Percentiles rank a stretch among this genome's conserved stretches.
phyloP scores from a whole-genome alignment of 371 early-diverging fungal species.

The Chytridium lagenaria region DNA sequence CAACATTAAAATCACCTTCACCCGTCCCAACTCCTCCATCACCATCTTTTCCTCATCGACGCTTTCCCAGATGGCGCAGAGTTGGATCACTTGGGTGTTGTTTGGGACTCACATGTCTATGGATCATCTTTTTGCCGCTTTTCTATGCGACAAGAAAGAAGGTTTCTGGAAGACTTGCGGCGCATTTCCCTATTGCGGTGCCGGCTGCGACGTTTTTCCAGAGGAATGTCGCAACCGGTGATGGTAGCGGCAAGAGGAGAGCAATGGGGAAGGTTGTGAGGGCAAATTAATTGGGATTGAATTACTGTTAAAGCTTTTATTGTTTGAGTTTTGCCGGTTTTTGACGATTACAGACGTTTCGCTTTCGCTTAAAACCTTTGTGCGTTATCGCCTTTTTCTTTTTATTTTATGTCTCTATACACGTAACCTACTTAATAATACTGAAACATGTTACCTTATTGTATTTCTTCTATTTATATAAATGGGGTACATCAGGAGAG shows the following conservation, averaged over 20 bases:
- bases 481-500: no score
- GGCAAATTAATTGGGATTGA: no score
- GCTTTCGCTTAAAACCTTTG: no score
- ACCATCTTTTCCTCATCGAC: background rate
- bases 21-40: background rate
- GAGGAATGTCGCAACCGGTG: background rate
- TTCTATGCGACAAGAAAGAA: constrained; percentile 2
- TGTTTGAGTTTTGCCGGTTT: no score
- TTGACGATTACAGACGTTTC: no score
- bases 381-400: no score
- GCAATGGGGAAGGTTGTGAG: no score
- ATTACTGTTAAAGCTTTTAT: no score
- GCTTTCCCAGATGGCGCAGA: background rate
- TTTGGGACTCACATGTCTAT: constrained; percentile 13
- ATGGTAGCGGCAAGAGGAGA: background rate
- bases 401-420: no score
- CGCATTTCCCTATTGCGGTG: background rate
- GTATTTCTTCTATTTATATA: no score
- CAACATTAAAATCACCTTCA: background rate
- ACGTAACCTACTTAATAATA: no score
- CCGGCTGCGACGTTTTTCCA: background rate
- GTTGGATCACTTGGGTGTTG: background rate
- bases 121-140: constrained; percentile 19
- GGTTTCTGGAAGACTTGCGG: background rate
- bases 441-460: no score